These are phyloP conservation scores for Phytophthora citricola DNA, from an alignment of 352 stramenopile species.

Conservation along the genomic window DNA sequence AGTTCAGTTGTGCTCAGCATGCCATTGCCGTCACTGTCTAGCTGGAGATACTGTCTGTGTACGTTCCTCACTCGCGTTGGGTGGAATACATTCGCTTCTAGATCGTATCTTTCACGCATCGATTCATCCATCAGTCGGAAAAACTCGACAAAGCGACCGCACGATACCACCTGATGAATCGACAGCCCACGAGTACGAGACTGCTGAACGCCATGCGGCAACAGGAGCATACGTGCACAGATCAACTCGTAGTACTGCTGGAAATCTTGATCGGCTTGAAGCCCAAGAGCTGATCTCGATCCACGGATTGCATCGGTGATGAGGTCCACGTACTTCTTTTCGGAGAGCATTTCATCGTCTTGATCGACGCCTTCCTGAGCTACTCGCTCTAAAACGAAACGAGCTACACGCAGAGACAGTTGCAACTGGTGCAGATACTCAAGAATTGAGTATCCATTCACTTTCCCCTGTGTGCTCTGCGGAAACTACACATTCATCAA, in stretches of 20 bases:
- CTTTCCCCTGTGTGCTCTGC: conserved; percentile 32
- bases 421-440: conserved; percentile 60
- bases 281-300: conserved; percentile 18
- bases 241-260: conserved; percentile 69
- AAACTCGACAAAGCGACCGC: conserved; percentile 51
- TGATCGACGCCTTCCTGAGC: conserved; percentile 7
- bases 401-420: conserved; percentile 36
- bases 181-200: conserved; percentile 28
- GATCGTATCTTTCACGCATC: conserved; percentile 43
- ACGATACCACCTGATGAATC: conserved; percentile 38
- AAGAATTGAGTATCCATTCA: conserved; percentile 55
- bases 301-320: conserved; percentile 36
- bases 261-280: conserved; percentile 54
- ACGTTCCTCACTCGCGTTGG: conserved; percentile 45
- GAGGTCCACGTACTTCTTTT: conserved; percentile 37
- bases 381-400: conserved; percentile 22
- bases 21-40: conserved; percentile 70
- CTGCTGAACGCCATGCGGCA: conserved; percentile 52
- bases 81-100: conserved; percentile 43
- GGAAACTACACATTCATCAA: conserved; percentile 40
- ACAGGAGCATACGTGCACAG: conserved; percentile 55
- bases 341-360: conserved; percentile 33
- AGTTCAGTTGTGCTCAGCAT: conserved; percentile 60
- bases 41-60: conserved; percentile 66
- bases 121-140: conserved; percentile 45